Conservation (phyloP, 2,329 filamentous ascomycete genomes). For the Ascochyta lentis region DNA sequence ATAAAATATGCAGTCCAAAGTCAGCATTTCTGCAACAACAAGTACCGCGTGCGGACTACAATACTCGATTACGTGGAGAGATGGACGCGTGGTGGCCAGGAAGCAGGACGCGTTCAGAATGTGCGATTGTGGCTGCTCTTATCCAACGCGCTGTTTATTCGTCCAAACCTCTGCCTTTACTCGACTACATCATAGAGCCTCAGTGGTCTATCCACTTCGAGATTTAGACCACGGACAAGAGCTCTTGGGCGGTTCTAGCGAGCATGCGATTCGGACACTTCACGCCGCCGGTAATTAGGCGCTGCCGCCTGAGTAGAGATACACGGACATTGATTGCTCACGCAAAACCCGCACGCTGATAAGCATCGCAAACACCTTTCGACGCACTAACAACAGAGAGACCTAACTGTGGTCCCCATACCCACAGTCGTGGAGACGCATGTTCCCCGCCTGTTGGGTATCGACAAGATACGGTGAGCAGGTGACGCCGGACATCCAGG, state of each 20-base stretch:
- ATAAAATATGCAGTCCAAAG: too few relatives aligned
- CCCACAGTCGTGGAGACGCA: constrained; percentile 13
- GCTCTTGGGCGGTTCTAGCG: neutral
- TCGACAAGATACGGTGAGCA: constrained; percentile 19
- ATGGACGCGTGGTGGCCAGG: neutral
- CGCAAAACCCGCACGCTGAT: constrained; percentile 1
- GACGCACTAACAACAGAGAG: constrained; percentile 13
- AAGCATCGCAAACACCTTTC: neutral
- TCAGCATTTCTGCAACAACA: too few relatives aligned
- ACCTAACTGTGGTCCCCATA: constrained; percentile 4
- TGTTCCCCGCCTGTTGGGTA: neutral
- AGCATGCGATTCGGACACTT: neutral
- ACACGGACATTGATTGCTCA: neutral
- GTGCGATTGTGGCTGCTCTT: neutral
- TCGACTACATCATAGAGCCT: neutral
- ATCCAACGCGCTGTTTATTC: neutral
- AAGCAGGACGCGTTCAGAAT: neutral
- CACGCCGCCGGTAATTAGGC: constrained; percentile 5
- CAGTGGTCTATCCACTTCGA: neutral
- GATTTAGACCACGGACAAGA: too few relatives aligned
- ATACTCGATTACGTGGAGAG: neutral
- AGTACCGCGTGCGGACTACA: too few relatives aligned
- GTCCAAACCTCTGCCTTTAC: neutral
- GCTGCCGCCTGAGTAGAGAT: constrained; percentile 3
- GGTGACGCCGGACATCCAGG: constrained; percentile 14